These are phyloP conservation scores for Candida nemodendra DNA, from an alignment of 805 yeast species.

Conservation along the genomic window DNA sequence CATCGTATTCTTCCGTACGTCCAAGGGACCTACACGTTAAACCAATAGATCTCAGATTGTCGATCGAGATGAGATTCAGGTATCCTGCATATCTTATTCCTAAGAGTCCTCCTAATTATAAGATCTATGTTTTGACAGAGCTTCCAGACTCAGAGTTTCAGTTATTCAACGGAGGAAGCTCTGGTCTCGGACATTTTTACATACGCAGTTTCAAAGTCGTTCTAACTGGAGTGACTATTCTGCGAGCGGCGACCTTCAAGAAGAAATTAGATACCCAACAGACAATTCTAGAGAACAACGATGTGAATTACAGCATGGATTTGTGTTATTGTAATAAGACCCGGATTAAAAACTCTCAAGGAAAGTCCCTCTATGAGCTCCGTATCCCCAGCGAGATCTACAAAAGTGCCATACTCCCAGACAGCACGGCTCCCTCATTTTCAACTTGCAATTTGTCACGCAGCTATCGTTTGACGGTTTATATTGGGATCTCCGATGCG, in stretches of 20 bases:
- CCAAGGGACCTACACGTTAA: constrained; percentile 26
- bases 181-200: constrained; percentile 47
- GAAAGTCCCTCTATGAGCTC: constrained; percentile 35
- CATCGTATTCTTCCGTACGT: constrained; percentile 10
- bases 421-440: constrained; percentile 52
- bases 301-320: constrained; percentile 35
- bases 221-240: constrained; percentile 28
- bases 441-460: constrained; percentile 54
- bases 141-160: constrained; percentile 22
- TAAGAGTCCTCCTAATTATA: constrained; percentile 30
- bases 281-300: constrained; percentile 21
- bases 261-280: constrained; percentile 15
- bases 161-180: constrained; percentile 41
- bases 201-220: constrained; percentile 39
- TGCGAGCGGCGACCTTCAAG: constrained; percentile 27
- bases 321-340: constrained; percentile 34
- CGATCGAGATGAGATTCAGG: constrained; percentile 49
- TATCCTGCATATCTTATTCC: constrained; percentile 50
- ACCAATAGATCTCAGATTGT: constrained; percentile 38
- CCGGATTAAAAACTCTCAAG: constrained; percentile 16
- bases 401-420: constrained; percentile 44
- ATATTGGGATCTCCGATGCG: constrained; percentile 30
- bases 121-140: constrained; percentile 23
- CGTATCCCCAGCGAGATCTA: constrained; percentile 43
- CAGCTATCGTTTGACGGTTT: constrained; percentile 37